Evolutionary conservation across 2,329 filamentous ascomycete genomes (phyloP).

Genomic region (Trichocomaceae sp.): DNA sequence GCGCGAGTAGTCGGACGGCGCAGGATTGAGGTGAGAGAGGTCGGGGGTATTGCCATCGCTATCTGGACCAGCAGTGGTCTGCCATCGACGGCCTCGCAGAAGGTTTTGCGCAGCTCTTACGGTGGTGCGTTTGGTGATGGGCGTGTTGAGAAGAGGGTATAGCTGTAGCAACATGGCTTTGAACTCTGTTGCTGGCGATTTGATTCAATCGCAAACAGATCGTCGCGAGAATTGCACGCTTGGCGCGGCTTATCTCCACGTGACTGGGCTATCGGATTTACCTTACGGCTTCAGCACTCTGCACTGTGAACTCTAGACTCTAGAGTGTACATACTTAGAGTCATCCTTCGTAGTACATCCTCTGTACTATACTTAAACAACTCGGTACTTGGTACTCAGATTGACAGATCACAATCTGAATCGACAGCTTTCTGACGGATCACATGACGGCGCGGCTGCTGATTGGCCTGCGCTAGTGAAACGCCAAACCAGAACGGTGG

Average conservation of each 20-base stretch:
- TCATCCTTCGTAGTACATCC: too few relatives aligned
- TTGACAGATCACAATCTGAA: too few relatives aligned
- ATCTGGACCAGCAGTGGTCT: conserved; percentile 17
- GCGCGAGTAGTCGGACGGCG: conserved; percentile 74
- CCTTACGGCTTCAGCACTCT: too few relatives aligned
- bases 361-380: too few relatives aligned
- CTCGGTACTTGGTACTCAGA: too few relatives aligned
- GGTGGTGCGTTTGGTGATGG: conserved; percentile 13
- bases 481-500: conserved; percentile 12
- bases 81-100: conserved; percentile 16
- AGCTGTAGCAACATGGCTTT: conserved; percentile 27
- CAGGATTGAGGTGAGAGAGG: conserved; percentile 63
- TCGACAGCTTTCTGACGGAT: too few relatives aligned
- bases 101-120: conserved; percentile 11
- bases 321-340: too few relatives aligned
- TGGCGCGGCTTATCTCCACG: conserved; percentile 1
- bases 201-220: too few relatives aligned
- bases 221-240: not conserved
- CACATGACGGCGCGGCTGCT: not conserved
- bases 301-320: too few relatives aligned
- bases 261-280: not conserved
- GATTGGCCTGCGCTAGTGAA: conserved; percentile 6
- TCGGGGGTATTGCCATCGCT: conserved; percentile 16
- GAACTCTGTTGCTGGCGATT: too few relatives aligned
- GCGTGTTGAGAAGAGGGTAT: conserved; percentile 25